Base-by-base conservation (phyloP, 2,329 filamentous ascomycete genomes). In the Metarhizium guizhouense region DNA sequence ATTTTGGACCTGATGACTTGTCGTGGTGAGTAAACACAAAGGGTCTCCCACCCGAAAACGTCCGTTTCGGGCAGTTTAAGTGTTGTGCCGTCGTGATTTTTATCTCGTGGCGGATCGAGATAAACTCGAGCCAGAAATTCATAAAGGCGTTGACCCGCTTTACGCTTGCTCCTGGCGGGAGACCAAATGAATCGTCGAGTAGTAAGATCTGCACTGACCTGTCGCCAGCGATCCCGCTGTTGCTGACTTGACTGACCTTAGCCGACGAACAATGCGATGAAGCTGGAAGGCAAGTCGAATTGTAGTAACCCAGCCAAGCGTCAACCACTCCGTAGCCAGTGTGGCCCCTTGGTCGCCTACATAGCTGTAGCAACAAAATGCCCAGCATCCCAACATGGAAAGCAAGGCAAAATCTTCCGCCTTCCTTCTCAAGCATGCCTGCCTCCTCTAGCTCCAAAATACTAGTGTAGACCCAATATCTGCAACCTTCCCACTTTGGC, bases 1-100 rank as follows among this genome's bases (percentile, higher is more conserved):
- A 58, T 56, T 20, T 45, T 57, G n/a, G 55, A 58, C 52, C 57
- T 57, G 13, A 56, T 55, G 2, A 45, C 52, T 16, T 51, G 29
- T 52, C 38, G 4, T 52, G 38, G 16, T 52, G 38, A 11, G 6
- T 43, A 25, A 52, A 43, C 20, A 52, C 25, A 29, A 52, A 43
- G 11, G 13, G 16, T 13, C 20, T 11, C 4, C 10, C 18, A n/a
- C n/a, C 11, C 8, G n/a, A 51, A 11, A 51, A 25, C 18, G 3
- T 16, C 16, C 8, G 49, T 13, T 34, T 38, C 3, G 6, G 47
- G 47, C 47, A 49, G 47, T 7, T 40, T 20, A 5, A 51, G 18
- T 13, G 18, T 6, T 51, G 32, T 8, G 20, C 25, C 20, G 10
- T 40, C 14, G n/a, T n/a, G n/a, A n/a, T 52, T 52, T 52, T 52